phyloP scores from a whole-genome alignment of 106 monocot genomes.

The Dendrobium chrysotoxum region DNA sequence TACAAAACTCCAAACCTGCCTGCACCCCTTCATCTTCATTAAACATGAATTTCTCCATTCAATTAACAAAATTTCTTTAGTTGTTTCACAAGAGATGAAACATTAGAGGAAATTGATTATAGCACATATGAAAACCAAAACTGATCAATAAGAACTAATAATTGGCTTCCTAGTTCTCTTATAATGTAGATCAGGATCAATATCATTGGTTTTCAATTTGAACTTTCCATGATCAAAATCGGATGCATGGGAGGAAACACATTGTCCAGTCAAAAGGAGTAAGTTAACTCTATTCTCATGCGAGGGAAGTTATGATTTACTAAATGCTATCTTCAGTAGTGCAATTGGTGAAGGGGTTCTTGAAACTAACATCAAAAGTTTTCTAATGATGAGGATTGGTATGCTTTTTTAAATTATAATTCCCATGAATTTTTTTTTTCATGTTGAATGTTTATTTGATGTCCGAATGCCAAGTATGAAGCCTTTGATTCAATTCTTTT shows the following conservation, averaged over 20 bases:
- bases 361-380: background rate
- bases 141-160: background rate
- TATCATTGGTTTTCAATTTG: background rate
- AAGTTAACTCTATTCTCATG: background rate
- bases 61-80: background rate
- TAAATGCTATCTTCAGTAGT: background rate
- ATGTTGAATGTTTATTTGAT: background rate
- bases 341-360: background rate
- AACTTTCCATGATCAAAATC: background rate
- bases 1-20: too few relatives aligned
- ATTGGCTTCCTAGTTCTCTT: background rate
- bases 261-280: background rate
- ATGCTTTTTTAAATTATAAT: background rate
- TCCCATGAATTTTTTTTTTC: background rate
- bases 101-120: constrained; percentile 1
- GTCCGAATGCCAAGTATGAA: background rate
- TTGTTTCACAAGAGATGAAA: background rate
- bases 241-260: background rate
- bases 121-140: background rate
- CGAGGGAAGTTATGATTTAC: background rate
- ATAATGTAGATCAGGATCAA: background rate
- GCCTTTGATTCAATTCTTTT: constrained; percentile 10
- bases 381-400: background rate
- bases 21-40: too few relatives aligned
- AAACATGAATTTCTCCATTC: background rate